Conservation (phyloP, 2,329 filamentous ascomycete species). For the Xenoacremonium recifei region DNA sequence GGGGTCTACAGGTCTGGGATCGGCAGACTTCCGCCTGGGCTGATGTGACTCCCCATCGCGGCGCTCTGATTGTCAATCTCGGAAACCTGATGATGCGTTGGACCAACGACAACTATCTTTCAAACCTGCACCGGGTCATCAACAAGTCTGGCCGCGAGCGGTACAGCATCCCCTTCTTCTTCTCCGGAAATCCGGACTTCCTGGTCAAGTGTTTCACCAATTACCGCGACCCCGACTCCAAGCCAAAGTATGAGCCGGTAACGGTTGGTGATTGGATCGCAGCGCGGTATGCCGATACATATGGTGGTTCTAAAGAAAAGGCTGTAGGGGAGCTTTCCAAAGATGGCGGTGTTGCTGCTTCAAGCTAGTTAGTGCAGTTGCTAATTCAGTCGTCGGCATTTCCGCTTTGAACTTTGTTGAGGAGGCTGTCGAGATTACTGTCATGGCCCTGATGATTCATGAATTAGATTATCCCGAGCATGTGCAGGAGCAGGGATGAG, state of each 20-base stretch:
- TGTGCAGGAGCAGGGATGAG: no score
- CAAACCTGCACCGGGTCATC: conserved; percentile 10
- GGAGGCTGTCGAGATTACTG: no score
- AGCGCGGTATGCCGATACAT: not conserved
- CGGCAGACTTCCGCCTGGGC: not conserved
- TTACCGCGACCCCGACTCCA: conserved; percentile 3
- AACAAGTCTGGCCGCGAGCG: conserved; percentile 4
- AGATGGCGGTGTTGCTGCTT: not conserved
- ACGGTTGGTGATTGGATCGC: conserved; percentile 7
- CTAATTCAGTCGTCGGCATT: no score
- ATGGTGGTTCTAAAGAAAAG: not conserved
- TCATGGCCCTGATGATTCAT: no score
- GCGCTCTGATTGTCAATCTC: conserved; percentile 8
- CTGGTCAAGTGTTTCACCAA: conserved; percentile 5
- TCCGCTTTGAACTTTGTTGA: no score
- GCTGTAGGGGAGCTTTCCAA: not conserved
- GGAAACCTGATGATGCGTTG: conserved; percentile 6
- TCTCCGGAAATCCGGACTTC: conserved; percentile 4
- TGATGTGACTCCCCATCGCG: not conserved
- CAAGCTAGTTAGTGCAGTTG: no score
- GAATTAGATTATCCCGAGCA: no score
- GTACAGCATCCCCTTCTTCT: conserved; percentile 4
- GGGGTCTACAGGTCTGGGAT: conserved; percentile 13
- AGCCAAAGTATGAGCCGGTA: conserved; percentile 10
- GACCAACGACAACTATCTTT: conserved; percentile 8